Evolutionary conservation across 495 filamentous ascomycete species (phyloP).

Genomic region (Penicillium cosmopolitanum): DNA sequence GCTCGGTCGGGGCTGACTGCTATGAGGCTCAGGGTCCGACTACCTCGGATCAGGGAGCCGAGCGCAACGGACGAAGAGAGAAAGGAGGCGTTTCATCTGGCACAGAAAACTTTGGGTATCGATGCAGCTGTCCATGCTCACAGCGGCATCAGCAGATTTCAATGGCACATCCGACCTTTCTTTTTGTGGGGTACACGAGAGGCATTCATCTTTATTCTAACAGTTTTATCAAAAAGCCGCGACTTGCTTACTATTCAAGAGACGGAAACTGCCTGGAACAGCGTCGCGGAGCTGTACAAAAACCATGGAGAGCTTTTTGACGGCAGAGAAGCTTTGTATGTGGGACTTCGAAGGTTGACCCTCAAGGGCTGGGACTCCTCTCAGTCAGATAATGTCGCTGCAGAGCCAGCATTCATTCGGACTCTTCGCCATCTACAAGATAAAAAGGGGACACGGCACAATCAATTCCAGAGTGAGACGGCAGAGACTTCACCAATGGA

Average conservation of each 20-base stretch:
- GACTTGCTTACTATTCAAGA: conserved; percentile 10
- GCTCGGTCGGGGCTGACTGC: conserved; percentile 22
- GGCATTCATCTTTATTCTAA: conserved; percentile 10
- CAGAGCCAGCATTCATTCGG: conserved; percentile 14
- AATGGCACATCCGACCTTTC: conserved; percentile 17
- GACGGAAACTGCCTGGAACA: conserved; percentile 18
- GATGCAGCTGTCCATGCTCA: conserved; percentile 16
- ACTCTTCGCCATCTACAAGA: not conserved
- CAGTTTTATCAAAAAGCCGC: conserved; percentile 6
- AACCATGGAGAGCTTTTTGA: conserved; percentile 19
- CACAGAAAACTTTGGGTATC: conserved; percentile 28
- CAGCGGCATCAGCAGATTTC: conserved; percentile 6
- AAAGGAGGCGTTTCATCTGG: conserved; percentile 21
- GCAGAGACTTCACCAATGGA: not conserved
- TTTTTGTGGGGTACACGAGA: conserved; percentile 20
- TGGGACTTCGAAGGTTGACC: conserved; percentile 14
- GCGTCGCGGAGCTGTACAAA: conserved; percentile 18
- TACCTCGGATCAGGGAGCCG: conserved; percentile 14
- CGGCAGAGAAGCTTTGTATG: conserved; percentile 9
- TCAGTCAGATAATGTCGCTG: not conserved
- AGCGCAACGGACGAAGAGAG: conserved; percentile 13
- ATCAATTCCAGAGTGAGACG: too few species aligned
- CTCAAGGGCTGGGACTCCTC: conserved; percentile 15
- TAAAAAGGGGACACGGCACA: not conserved
- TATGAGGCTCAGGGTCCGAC: conserved; percentile 20